A percentile compares a stretch with the other conserved stretches of the same genome.
phyloP scores from a whole-genome alignment of 164 flowering plant species.

The Liquidambar formosana region DNA sequence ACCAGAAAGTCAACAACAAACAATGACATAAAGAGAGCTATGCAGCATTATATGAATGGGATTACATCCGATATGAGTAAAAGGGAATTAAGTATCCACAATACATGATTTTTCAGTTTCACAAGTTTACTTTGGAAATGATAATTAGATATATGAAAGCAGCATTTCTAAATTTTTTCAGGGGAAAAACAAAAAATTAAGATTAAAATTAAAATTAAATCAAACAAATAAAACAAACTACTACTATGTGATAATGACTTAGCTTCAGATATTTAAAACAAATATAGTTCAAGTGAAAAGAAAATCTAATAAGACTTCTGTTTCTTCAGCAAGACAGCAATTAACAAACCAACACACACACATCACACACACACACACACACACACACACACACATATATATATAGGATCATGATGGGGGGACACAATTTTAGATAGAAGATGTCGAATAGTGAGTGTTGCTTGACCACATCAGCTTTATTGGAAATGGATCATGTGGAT shows the following conservation, averaged over 20 bases:
- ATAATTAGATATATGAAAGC: background rate
- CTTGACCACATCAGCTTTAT: too few relatives aligned
- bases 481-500: too few relatives aligned
- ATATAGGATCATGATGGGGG: too few relatives aligned
- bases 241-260: background rate
- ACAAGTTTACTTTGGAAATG: background rate
- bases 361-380: too few relatives aligned
- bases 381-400: too few relatives aligned
- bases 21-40: background rate
- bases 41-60: background rate
- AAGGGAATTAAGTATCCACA: background rate
- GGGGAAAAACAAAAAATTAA: too few relatives aligned
- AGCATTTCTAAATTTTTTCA: background rate
- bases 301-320: background rate
- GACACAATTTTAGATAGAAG: too few relatives aligned
- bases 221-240: too few relatives aligned
- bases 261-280: background rate
- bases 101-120: background rate
- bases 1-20: conserved; percentile 21
- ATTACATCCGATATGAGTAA: background rate
- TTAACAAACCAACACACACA: too few relatives aligned
- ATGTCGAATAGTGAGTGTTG: too few relatives aligned
- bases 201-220: too few relatives aligned
- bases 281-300: background rate
- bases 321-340: too few relatives aligned